Base-by-base conservation (phyloP, 2,329 filamentous ascomycete genomes). In the Fusarium zealandicum region DNA sequence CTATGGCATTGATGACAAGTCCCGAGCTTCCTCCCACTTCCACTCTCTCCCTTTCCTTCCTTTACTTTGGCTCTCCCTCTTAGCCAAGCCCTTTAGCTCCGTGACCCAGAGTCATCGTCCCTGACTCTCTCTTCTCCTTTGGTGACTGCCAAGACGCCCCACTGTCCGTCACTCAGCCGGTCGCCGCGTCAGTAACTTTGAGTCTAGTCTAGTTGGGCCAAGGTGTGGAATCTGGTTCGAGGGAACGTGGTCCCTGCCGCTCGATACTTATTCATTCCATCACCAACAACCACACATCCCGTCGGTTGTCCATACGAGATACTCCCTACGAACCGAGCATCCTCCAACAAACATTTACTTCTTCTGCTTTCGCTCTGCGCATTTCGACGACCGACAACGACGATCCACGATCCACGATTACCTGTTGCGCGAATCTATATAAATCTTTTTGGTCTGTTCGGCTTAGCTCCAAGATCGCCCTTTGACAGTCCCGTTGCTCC, bases 221-320 rank as follows among this genome's bases (percentile, higher is more conserved):
- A 56, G 41, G 36, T 55, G 46, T 59, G 52, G 46, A 63, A 60
- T 47, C 51, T 54, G 51, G 43, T 57, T 61, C 48, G 43, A 64
- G 59, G 61, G 65, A 67, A 65, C 54, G 63, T 66, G 65, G 65
- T 68, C 65, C 63, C 59, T 68, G 65, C 42, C 59, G 63, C 52
- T 67, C 65, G 54, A 68, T 67, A 65, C 50, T 45, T 54, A 45
- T 50, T 45, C 51, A 47, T 49, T 50, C 36, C 44, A 31, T 51
- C 45, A 39, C 45, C 44, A 27, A 27, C 27, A 25, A n/a, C n/a
- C n/a, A 44, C n/a, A n/a, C 31, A 48, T 22, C 31, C n/a, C 11
- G 33, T 32, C 31, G 11, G 5, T 12, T 30, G 18, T 11, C 27
- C 27, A 22, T 57, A 35, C 49, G 31, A 62, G 59, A 62, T 61